Conservation (phyloP, 257 asterid genomes). For the Galeopsis tetrahit region DNA sequence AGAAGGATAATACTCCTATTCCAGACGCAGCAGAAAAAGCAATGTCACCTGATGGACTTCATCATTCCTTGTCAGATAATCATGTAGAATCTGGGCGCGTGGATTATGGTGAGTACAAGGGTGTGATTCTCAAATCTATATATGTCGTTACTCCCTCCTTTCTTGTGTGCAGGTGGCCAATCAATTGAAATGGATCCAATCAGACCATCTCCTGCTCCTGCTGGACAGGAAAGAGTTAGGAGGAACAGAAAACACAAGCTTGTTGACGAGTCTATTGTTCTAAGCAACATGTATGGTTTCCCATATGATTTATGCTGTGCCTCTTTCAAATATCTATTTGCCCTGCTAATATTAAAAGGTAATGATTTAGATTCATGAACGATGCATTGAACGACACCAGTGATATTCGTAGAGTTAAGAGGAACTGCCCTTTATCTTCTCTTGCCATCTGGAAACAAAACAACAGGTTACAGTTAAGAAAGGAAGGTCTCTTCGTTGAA, state of each 20-base stretch:
- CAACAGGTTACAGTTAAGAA: slow-evolving; percentile 42
- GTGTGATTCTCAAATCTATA: neutral
- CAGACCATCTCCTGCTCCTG: slow-evolving; percentile 52
- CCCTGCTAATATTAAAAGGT: slow-evolving; percentile 20
- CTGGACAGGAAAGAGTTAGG: slow-evolving; percentile 46
- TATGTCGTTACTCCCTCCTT: neutral
- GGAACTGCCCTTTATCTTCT: slow-evolving; percentile 51
- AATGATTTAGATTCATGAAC: slow-evolving; percentile 52
- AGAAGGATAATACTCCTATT: no score
- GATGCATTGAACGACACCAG: slow-evolving; percentile 43
- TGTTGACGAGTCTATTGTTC: slow-evolving; percentile 51
- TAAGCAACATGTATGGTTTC: slow-evolving; percentile 62
- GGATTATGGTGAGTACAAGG: slow-evolving; percentile 56
- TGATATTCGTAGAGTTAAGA: slow-evolving; percentile 44
- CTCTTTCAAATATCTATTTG: slow-evolving; percentile 18
- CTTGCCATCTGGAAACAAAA: slow-evolving; percentile 61
- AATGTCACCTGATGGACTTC: slow-evolving; percentile 42
- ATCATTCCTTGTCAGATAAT: slow-evolving; percentile 40
- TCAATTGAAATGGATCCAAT: slow-evolving; percentile 45
- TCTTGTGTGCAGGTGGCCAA: slow-evolving; percentile 44
- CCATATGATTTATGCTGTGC: slow-evolving; percentile 9
- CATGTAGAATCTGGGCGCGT: slow-evolving; percentile 45
- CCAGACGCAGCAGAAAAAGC: slow-evolving; percentile 44
- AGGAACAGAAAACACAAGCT: slow-evolving; percentile 55
- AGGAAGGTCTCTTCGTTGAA: slow-evolving; percentile 48